Base-by-base conservation (phyloP, 768 basidiomycete genomes). In the Tricholoma saponaceum region DNA sequence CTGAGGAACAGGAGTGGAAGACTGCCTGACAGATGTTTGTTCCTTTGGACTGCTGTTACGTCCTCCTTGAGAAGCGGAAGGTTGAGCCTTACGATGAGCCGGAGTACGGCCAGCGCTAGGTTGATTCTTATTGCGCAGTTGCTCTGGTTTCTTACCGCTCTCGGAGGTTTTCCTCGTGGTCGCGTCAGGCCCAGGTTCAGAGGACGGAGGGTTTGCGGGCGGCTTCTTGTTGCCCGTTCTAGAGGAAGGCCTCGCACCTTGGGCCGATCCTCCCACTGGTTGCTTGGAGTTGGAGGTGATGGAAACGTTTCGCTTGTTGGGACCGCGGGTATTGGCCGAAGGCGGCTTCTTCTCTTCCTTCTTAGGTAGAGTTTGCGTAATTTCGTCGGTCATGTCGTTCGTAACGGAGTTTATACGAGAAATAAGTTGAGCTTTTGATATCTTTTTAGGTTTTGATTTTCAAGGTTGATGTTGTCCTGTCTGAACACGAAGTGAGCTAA, bases 301-400 rank as follows among this genome's bases (percentile, higher is more conserved):
- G 57, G 85, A 83, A 51, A 77, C 68, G 58, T 76, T 83, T 70
- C 82, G 82, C 77, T 81, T 89, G 59, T 80, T 77, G 56, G 59
- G 56, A 61, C 76, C 79, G 58, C 86, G 83, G 69, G 75, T 76
- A 66, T 74, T 75, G 58, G 74, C 79, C 65, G 77, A 69, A 62
- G 76, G 57, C 56, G 78, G 64, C 58, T 79, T 73, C 76, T 84
- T 90, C 71, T 89, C 88, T 68, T 91, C 89, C 77, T 81, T 88
- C 81, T 80, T 89, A 60, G 75, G 69, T 56, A 76, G 74, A 68
- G 76, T 73, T 68, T 81, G 77, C 72, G 79, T 79, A 69, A 79
- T 76, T 79, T 90, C 85, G 81, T 92, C 90, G 72, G 87, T 89
- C 90, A 92, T 92, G 74, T 86, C 83, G 87, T 83, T 89, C 87